These are phyloP conservation scores for Phaseolus lunatus DNA, from an alignment of 306 rosid genomes.

Conservation along the genomic window DNA sequence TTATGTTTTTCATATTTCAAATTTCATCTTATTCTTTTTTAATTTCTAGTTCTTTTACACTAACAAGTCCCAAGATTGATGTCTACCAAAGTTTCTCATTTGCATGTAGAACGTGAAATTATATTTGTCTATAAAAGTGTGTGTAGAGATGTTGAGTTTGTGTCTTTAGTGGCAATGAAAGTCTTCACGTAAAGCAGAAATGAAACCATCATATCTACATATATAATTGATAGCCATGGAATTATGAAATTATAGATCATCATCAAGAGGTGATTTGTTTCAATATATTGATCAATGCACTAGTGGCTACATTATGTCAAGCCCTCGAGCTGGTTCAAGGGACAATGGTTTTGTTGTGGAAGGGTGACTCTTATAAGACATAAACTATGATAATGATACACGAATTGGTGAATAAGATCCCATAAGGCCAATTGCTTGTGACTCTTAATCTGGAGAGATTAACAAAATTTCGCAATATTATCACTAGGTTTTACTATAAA, in stretches of 20 bases:
- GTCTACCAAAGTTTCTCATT: neutral
- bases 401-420: too few relatives aligned
- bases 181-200: neutral
- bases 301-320: neutral
- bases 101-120: neutral
- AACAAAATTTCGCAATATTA: too few relatives aligned
- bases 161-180: neutral
- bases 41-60: neutral
- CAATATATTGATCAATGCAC: neutral
- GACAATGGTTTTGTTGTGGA: too few relatives aligned
- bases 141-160: neutral
- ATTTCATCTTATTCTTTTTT: neutral
- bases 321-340: neutral
- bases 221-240: neutral
- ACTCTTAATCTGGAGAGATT: too few relatives aligned
- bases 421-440: too few relatives aligned
- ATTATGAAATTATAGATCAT: neutral
- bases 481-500: neutral
- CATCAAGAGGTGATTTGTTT: too few relatives aligned
- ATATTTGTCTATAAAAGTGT: slow-evolving; percentile 2
- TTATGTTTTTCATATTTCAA: neutral
- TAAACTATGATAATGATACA: too few relatives aligned
- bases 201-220: too few relatives aligned
- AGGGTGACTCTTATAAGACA: neutral
- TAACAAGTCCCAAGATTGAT: neutral